Base-by-base conservation (phyloP, 768 basidiomycete genomes). In the Infundibulicybe gibba region DNA sequence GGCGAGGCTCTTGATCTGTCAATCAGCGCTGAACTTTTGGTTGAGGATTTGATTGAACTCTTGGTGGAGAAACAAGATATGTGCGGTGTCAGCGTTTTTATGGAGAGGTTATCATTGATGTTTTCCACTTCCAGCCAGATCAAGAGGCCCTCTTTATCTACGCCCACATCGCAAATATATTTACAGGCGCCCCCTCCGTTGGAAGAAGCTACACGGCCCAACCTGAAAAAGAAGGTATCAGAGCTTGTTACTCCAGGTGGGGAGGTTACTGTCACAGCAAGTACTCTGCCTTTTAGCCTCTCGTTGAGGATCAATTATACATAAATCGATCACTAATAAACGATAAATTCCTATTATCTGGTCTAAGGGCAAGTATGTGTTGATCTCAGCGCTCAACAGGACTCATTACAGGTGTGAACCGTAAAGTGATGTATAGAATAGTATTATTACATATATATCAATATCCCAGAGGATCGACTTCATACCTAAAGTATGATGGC, bases 131-230 rank as follows among this genome's bases (percentile, higher is more conserved):
- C 5, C 48, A 99, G 97, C 53, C 97, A 98, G 81, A 87, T 98
- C 69, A 95, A 94, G 70, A 93, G 85, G 60, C 97, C 97, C 0
- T 98, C 97, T 0, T 65, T 99, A 14, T 90, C 94, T 3, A 81
- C 84, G 0, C 74, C 82, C 5, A 76, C 75, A 17, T 79, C 75
- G 55, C 88, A 86, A 32, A 83, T 98, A 33, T 99, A 97, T 73
- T 82, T 94, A 63, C 92, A 95, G 64, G 90, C 90, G 1, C 95
- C 97, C 6, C 90, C 92, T 4, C 90, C 92, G 59, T 77, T 99
- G 12, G 91, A 97, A 63, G 72, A 82, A 61, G 83, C 83, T 6
- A 98, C 94, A 6, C 80, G 91, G n/a, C 85, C 87, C 4, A 98
- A 99, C 63, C 73, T 99, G 41, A 78, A 84, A 61, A 94, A 90